These are phyloP conservation scores for Clavulina sp. DNA, from an alignment of 768 basidiomycete genomes.

Conservation along the genomic window DNA sequence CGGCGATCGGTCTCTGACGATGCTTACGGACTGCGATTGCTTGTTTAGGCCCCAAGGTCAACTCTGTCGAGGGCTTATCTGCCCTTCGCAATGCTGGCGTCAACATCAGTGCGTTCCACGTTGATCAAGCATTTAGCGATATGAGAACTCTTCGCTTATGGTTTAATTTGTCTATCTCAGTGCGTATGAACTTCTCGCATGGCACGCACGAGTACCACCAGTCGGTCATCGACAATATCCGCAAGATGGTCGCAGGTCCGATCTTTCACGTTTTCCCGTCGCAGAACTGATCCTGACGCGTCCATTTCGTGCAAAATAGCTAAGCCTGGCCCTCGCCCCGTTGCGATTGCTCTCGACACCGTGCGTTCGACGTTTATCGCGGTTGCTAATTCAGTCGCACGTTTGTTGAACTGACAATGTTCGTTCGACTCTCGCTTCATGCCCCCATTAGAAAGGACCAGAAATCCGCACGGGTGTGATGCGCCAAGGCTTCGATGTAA, in stretches of 20 bases:
- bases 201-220: conserved; percentile 98
- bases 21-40: conserved; percentile 2
- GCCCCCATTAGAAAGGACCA: conserved; percentile 69
- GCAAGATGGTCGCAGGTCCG: conserved; percentile 65
- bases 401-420: no score
- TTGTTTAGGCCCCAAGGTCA: conserved; percentile 77
- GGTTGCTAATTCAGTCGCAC: not conserved
- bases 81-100: conserved; percentile 83
- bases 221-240: conserved; percentile 94
- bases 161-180: conserved; percentile 24
- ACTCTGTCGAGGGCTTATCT: conserved; percentile 71
- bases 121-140: not conserved
- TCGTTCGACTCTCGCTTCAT: conserved; percentile 4
- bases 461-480: conserved; percentile 97
- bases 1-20: conserved; percentile 6
- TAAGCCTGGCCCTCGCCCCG: conserved; percentile 54
- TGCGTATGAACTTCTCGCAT: conserved; percentile 99
- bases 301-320: not conserved
- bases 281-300: not conserved
- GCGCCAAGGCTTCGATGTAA: conserved; percentile 67
- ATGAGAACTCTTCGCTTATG: not conserved
- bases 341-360: conserved; percentile 96
- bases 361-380: conserved; percentile 27
- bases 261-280: conserved; percentile 3
- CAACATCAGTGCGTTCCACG: conserved; percentile 67